Evolutionary conservation across 306 rosid genomes (phyloP).

Genomic region (Neltuma alba): DNA sequence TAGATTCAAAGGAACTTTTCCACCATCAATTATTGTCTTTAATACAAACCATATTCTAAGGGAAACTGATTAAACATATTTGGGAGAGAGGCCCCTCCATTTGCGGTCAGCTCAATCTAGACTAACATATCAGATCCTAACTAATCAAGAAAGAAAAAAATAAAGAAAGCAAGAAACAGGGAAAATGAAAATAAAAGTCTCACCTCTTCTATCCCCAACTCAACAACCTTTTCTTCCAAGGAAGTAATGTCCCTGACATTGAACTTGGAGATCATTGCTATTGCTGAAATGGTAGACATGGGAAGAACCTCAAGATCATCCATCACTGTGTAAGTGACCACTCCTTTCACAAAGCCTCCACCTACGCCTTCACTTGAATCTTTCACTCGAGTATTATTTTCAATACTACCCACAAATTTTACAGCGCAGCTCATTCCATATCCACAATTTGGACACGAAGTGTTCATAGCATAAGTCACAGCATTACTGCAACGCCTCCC

Average conservation of each 20-base stretch:
- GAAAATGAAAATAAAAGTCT: background rate
- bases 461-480: background rate
- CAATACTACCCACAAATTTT: background rate
- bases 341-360: conserved; percentile 40
- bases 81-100: no score
- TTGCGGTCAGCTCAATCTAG: no score
- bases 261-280: conserved; percentile 36
- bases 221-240: conserved; percentile 38
- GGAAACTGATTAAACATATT: background rate
- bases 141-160: no score
- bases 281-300: conserved; percentile 44
- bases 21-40: no score
- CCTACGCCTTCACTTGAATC: background rate
- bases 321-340: conserved; percentile 47
- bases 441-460: background rate
- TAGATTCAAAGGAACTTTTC: no score
- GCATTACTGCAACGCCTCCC: background rate
- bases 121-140: no score
- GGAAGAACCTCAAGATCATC: conserved; percentile 46
- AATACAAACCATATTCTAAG: no score
- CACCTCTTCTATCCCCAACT: conserved; percentile 39
- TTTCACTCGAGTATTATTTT: background rate
- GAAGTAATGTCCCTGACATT: conserved; percentile 31
- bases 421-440: background rate
- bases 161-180: no score